Percentiles rank a stretch among this genome's conserved stretches.
These are phyloP conservation scores for Coemansia sp. DNA, from an alignment of 192 early-diverging fungal genomes.

Conservation along the genomic window DNA sequence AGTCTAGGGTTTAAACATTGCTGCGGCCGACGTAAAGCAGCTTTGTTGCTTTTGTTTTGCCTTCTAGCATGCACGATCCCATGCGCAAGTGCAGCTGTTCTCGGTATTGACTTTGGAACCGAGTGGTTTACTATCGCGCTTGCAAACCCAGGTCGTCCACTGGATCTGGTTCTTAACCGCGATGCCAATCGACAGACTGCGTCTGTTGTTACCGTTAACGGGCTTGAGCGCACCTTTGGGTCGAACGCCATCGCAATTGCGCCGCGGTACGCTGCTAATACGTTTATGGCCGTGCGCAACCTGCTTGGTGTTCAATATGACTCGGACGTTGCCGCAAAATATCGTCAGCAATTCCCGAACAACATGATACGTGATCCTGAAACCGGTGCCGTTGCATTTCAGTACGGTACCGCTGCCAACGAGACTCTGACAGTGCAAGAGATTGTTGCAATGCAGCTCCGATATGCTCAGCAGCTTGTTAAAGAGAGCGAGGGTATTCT, in stretches of 20 bases:
- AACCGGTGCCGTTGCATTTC: constrained; percentile 69
- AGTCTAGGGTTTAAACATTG: not conserved
- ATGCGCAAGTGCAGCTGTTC: constrained; percentile 62
- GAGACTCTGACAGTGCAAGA: constrained; percentile 74
- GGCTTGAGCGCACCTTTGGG: constrained; percentile 82
- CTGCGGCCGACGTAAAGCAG: not conserved
- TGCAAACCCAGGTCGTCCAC: constrained; percentile 82
- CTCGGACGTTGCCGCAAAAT: constrained; percentile 66
- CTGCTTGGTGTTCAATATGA: constrained; percentile 77
- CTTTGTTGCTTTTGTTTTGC: constrained; percentile 2
- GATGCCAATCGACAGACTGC: constrained; percentile 96
- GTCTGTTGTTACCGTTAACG: constrained; percentile 75
- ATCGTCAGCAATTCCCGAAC: constrained; percentile 73
- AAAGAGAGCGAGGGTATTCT: constrained; percentile 66
- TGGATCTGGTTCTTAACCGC: constrained; percentile 94
- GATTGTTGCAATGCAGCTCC: constrained; percentile 91
- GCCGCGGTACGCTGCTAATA: constrained; percentile 60
- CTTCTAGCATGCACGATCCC: constrained; percentile 13
- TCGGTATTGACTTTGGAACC: constrained; percentile 95
- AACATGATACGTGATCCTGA: constrained; percentile 68
- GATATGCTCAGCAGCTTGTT: constrained; percentile 83
- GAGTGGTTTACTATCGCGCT: constrained; percentile 97
- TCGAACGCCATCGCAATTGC: constrained; percentile 67
- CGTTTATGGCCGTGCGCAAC: constrained; percentile 81
- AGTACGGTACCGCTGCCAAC: constrained; percentile 55